Conservation (phyloP, 352 stramenopile genomes). For the Globisporangium echinulatum region DNA sequence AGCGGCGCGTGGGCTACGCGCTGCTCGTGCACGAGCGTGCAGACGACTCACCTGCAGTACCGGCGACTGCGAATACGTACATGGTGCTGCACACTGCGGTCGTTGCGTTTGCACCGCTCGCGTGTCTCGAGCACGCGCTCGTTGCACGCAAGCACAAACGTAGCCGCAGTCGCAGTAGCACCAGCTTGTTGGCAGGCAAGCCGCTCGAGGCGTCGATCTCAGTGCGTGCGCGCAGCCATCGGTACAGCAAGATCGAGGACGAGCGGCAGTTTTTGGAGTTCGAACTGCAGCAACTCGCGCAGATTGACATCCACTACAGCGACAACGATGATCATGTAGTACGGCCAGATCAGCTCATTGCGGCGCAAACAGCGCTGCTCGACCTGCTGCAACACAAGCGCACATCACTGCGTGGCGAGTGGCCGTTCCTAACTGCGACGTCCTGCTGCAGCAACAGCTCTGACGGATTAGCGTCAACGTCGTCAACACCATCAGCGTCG, state of each 20-base stretch:
- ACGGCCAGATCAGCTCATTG: constrained; percentile 11
- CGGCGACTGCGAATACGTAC: constrained; percentile 13
- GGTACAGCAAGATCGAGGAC: constrained; percentile 26
- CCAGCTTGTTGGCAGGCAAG: constrained; percentile 16
- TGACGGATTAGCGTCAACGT: constrained; percentile 8
- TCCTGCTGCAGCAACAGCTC: constrained; percentile 7
- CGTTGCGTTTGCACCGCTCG: constrained; percentile 29
- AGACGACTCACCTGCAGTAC: background rate
- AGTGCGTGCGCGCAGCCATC: constrained; percentile 22
- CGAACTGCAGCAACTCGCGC: constrained; percentile 21
- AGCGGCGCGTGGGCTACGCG: constrained; percentile 45
- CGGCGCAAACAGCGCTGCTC: constrained; percentile 18
- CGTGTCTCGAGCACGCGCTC: constrained; percentile 30
- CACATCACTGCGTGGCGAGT: constrained; percentile 19
- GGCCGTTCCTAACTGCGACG: constrained; percentile 18
- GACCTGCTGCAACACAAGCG: constrained; percentile 22
- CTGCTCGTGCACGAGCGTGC: constrained; percentile 25
- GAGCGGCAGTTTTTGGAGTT: constrained; percentile 38
- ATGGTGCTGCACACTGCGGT: constrained; percentile 32
- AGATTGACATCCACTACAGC: background rate
- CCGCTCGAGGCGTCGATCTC: constrained; percentile 29
- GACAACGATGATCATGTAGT: background rate
- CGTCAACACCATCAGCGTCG: constrained; percentile 7
- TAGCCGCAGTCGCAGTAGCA: too few species aligned
- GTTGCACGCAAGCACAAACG: constrained; percentile 3